Conservation (phyloP, 2,329 filamentous ascomycete species). For the Pezicula radicicola region DNA sequence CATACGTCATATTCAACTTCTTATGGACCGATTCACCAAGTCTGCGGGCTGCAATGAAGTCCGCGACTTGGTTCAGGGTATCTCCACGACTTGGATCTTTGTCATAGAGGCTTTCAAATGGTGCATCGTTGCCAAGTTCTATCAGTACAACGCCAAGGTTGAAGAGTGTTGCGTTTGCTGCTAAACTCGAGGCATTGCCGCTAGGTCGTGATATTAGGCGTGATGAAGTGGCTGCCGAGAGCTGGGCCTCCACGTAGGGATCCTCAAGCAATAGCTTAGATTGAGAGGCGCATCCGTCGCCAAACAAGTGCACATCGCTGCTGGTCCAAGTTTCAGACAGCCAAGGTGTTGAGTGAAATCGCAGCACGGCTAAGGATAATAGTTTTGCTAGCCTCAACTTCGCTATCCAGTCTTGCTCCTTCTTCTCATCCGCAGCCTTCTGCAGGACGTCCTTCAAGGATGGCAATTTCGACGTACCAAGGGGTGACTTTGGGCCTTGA, state of each 20-base stretch:
- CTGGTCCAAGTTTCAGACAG: background rate
- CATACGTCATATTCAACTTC: constrained; percentile 7
- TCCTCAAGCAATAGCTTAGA: background rate
- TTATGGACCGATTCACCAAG: constrained; percentile 1
- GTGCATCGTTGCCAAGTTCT: constrained; percentile 5
- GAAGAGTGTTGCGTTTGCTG: background rate
- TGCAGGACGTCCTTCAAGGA: background rate
- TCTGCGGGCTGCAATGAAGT: constrained; percentile 4
- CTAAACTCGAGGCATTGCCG: background rate
- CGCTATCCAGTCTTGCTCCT: background rate
- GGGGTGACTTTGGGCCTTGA: background rate
- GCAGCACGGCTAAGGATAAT: background rate
- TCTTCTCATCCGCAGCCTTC: background rate
- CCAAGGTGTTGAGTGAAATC: constrained; percentile 1
- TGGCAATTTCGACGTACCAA: background rate
- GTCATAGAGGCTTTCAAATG: background rate
- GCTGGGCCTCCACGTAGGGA: background rate
- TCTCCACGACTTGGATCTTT: background rate
- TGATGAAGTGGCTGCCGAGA: background rate
- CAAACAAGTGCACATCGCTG: background rate
- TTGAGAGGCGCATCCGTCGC: background rate
- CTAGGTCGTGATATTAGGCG: background rate
- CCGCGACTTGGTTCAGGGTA: background rate
- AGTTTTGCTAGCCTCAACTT: background rate
- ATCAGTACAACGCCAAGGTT: constrained; percentile 1